These are phyloP conservation scores for Blastocystis sp. DNA, from an alignment of 352 stramenopile species.

Conservation along the genomic window DNA sequence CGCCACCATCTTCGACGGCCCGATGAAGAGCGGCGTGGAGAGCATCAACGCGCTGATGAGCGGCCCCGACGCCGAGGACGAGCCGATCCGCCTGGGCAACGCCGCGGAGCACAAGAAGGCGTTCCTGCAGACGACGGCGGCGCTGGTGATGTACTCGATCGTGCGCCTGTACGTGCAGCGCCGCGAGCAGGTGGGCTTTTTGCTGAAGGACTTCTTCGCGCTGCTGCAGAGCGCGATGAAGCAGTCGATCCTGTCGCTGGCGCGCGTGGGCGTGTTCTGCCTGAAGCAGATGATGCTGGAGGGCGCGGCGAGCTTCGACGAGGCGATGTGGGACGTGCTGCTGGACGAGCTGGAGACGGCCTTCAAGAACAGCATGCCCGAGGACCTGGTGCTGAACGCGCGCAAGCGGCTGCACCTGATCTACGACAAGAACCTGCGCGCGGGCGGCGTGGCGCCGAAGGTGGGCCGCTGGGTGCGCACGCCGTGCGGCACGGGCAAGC, in stretches of 20 bases:
- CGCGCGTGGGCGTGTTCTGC: constrained; percentile 70
- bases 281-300: constrained; percentile 69
- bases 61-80: constrained; percentile 2
- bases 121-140: constrained; percentile 57
- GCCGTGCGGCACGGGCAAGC: constrained; percentile 54
- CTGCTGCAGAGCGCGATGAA: constrained; percentile 70
- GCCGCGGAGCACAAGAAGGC: constrained; percentile 37
- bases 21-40: constrained; percentile 57
- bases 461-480: constrained; percentile 53
- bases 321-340: constrained; percentile 62
- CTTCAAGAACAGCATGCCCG: constrained; percentile 54
- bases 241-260: constrained; percentile 70
- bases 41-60: constrained; percentile 42
- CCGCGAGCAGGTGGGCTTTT: constrained; percentile 47
- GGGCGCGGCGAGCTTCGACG: constrained; percentile 31
- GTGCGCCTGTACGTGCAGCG: constrained; percentile 68
- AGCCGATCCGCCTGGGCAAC: constrained; percentile 42
- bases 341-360: constrained; percentile 54
- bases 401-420: constrained; percentile 67
- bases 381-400: constrained; percentile 54
- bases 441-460: constrained; percentile 57
- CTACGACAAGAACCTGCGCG: constrained; percentile 67
- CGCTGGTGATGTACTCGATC: constrained; percentile 68
- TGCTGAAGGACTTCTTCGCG: constrained; percentile 68
- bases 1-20: constrained; percentile 78